Evolutionary conservation across 2,329 filamentous ascomycete species (phyloP), one percentile per base, ranked within the genome.

Genomic region (Pseudocercospora cruenta): DNA sequence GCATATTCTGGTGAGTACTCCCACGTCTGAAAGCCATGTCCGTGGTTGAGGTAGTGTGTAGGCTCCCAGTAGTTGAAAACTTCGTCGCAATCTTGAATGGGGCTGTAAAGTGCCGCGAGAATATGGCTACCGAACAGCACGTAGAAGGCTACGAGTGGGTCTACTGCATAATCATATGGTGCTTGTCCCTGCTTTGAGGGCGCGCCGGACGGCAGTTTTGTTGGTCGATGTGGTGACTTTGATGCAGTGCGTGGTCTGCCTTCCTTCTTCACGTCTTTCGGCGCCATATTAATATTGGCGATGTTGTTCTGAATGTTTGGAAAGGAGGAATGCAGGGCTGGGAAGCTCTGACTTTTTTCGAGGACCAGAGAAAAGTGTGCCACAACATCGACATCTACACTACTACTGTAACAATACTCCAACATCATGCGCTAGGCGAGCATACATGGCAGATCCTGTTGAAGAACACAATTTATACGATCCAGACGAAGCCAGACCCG

Each of bases 31-130:
- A 97, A 84, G 45, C 94, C 95, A 76, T 96, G 94, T 73, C 92
- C 92, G 82, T 97, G 93, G 66, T 89, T 91, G 28, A 99, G 86
- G 79, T 97, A 99, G 80, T 99, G 95, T 0, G 94, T 89, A 0
- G 95, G 94, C 75, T 99, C 95, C 93, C 94, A 99, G 83, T 97
- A 99, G 79, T 99, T 99, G 86, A 96, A 99, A 10, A 94, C 94
- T 82, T 99, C 95, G 74, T 99, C 95, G 78, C 95, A 99, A 80
- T 99, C 95, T 78, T 97, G 94, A 70, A 99, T 97, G 0, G 95
- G 95, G 1, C 93, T 90, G 77, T 90, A 94, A 33, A 91, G 75
- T 10, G 94, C 95, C 6, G 94, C 91, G 22, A 94, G 74, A 19
- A 91, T 71, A 76, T 93, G 93, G 70, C 91, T 89, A 31, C 83